Percentiles rank a stretch among this genome's conserved stretches.
phyloP scores from a whole-genome alignment of 2,329 filamentous ascomycete species.

The Fusarium proliferatum region DNA sequence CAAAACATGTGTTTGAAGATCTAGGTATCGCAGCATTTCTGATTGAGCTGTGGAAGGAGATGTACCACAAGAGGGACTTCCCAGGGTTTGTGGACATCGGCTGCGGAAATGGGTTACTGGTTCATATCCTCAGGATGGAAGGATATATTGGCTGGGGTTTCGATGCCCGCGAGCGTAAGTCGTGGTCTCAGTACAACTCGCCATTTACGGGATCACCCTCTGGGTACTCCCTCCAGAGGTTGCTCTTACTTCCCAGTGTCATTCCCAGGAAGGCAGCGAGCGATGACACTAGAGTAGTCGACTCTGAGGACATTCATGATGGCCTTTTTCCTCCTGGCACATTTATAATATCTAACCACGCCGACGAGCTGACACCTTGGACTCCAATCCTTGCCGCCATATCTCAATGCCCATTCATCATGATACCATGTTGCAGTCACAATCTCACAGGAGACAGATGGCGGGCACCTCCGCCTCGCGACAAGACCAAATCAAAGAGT shows the following conservation, averaged over 20 bases:
- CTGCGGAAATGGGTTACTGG: slow-evolving; percentile 92
- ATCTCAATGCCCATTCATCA: slow-evolving; percentile 83
- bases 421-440: slow-evolving; percentile 96
- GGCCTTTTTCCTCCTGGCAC: slow-evolving; percentile 79
- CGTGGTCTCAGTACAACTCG: slow-evolving; percentile 78
- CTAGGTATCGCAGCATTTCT: slow-evolving; percentile 90
- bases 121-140: slow-evolving; percentile 82
- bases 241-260: slow-evolving; percentile 62
- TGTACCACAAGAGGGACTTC: slow-evolving; percentile 75
- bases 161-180: slow-evolving; percentile 86
- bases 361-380: slow-evolving; percentile 96
- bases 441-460: slow-evolving; percentile 80
- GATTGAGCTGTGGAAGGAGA: slow-evolving; percentile 88
- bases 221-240: slow-evolving; percentile 54
- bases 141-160: slow-evolving; percentile 91
- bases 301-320: slow-evolving; percentile 54
- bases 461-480: slow-evolving; percentile 70
- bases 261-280: slow-evolving; percentile 41
- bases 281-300: slow-evolving; percentile 22
- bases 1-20: slow-evolving; percentile 96
- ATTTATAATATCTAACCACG: slow-evolving; percentile 97
- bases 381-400: slow-evolving; percentile 87
- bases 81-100: slow-evolving; percentile 96
- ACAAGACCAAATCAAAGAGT: slow-evolving; percentile 66
- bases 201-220: slow-evolving; percentile 42